Conservation (phyloP, 768 basidiomycete species). For the Hebeloma cylindrosporum region DNA sequence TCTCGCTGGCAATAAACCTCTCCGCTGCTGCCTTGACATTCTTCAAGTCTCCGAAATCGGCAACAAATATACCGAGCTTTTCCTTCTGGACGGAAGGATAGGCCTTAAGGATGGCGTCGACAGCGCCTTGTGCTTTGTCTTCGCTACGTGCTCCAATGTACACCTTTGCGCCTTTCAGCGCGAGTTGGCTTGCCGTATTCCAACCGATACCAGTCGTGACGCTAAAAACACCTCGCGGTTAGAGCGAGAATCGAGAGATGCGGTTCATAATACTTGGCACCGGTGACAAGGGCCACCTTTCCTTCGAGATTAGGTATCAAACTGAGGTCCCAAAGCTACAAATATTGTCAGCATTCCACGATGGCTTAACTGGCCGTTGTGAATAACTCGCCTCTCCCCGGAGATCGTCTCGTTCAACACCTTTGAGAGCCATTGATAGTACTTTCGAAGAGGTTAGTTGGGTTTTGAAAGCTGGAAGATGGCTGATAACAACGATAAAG, state of each 20-base stretch:
- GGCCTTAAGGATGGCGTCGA: no score
- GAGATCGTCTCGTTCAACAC: no score
- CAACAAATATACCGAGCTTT: neutral
- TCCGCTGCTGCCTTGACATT: neutral
- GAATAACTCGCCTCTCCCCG: no score
- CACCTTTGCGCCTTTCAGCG: conserved; percentile 1
- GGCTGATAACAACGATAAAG: no score
- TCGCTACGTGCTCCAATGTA: conserved; percentile 1
- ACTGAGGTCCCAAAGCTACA: no score
- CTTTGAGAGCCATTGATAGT: no score
- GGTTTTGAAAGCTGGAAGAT: no score
- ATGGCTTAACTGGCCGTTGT: no score
- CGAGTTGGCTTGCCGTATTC: neutral
- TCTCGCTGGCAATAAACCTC: neutral
- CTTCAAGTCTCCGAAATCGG: neutral
- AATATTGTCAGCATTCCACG: no score
- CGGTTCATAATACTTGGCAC: neutral
- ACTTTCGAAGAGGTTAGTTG: no score
- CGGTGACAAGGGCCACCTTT: conserved; percentile 1
- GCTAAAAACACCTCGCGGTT: neutral
- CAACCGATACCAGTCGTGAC: neutral
- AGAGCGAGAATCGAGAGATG: neutral
- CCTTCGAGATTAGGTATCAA: neutral
- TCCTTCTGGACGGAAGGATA: no score
- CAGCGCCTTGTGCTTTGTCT: neutral